Evolutionary conservation across 2,329 filamentous ascomycete genomes (phyloP).

Genomic region (Paecilomyces fulvus): DNA sequence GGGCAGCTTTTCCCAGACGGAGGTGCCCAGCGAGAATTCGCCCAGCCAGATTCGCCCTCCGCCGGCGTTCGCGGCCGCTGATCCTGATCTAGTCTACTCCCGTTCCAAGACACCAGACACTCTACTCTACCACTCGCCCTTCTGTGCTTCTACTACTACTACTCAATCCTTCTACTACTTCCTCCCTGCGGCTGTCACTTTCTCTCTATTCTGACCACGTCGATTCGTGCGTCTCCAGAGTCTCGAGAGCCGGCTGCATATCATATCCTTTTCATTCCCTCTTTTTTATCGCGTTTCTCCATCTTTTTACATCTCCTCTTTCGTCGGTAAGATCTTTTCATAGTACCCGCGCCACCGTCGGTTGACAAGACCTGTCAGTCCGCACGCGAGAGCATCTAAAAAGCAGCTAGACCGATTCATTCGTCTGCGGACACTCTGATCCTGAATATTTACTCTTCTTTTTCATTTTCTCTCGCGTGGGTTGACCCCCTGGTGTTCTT

Average conservation of each 20-base stretch:
- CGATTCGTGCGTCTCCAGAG: not conserved
- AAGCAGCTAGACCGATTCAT: not conserved
- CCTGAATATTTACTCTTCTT: not conserved
- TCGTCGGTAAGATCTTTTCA: constrained; percentile 3
- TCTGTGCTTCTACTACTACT: not conserved
- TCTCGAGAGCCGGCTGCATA: not conserved
- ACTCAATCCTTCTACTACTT: not conserved
- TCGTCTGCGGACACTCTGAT: not conserved
- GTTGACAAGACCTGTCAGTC: not conserved
- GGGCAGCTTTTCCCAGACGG: constrained; percentile 4
- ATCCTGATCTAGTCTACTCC: not conserved
- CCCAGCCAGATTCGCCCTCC: constrained; percentile 1
- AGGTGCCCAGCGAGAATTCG: no score
- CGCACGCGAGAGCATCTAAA: not conserved
- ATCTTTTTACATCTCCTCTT: not conserved
- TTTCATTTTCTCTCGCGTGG: not conserved
- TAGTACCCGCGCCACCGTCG: constrained; percentile 3
- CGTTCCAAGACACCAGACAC: not conserved
- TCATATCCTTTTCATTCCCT: constrained; percentile 3
- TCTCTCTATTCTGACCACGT: constrained; percentile 3
- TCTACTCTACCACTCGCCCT: not conserved
- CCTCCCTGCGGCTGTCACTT: not conserved
- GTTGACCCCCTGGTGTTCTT: constrained; percentile 1
- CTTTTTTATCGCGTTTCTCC: not conserved
- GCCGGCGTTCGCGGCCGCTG: not conserved